Base-by-base conservation (phyloP, 495 filamentous ascomycete species). In the Elaphomyces granulatus region DNA sequence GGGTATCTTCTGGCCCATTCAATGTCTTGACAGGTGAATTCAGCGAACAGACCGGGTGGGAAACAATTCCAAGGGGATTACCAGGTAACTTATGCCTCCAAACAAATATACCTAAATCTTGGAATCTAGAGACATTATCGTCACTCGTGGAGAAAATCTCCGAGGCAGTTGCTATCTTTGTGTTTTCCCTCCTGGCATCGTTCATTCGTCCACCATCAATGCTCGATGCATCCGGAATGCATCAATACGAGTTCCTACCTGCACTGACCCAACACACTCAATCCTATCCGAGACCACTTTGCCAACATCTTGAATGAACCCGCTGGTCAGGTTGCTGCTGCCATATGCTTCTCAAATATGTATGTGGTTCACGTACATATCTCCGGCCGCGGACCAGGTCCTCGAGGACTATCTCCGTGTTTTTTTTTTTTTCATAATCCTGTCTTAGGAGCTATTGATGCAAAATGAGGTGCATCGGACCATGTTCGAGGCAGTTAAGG, bases 221-320 rank as follows among this genome's bases (percentile, higher is more conserved):
- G 70, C 80, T 98, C 35, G 74, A 73, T 45, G 72, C 87, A 17
- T 83, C 80, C 34, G 84, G 80, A 12, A 74, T 81, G 23, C 81
- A 86, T 49, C 90, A 96, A 60, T 83, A 79, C 43, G 87, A 88
- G 52, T 83, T 55, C 75, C 82, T 4, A 64, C 71, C 36, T 90
- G 82, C 66, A 80, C 82, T 10, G 80, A 96, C 56, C 90, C 90
- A 4, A 98, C 90, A 2, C 90, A 95, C 65, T 90, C 83, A 8
- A 75, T 96, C 61, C 72, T 96, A 4, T 87, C 83, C 42, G 95
- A 96, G 90, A 98, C 50, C 90, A 98, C 55, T 96, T 96, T 51
- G 81, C 81, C 45, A 94, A 96, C 59, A 67, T 87, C 20, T 68
- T 96, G 20, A 96, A 96, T 61, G 69, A 81, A 20, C 84, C 83